Base-by-base conservation (phyloP, 1,139 yeast species). In the Torulaspora globosa region DNA sequence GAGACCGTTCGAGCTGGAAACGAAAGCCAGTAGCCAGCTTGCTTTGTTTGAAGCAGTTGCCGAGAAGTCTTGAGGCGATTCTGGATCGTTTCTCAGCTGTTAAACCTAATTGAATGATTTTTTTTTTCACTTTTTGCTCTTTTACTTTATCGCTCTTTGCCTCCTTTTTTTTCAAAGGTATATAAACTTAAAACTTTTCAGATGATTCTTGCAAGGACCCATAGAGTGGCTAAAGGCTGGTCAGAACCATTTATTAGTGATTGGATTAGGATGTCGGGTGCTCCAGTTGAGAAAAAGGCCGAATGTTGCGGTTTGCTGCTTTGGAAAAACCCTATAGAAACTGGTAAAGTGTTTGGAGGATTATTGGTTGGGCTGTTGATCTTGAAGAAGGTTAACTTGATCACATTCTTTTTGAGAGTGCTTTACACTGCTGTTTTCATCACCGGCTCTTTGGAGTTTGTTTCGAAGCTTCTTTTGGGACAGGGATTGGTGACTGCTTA, bases 261-360 rank as follows among this genome's bases (percentile, higher is more conserved):
- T 18, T 21, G 3, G 23, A 21, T 6, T 4, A 21, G 8, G 23
- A 41, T 41, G 44, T 35, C 44, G 21, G 29, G 44, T 34, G 27
- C 21, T 40, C 10, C 36, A 24, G 39, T 29, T 27, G 39, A 43
- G 32, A 32, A 36, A 6, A 39, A 44, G 33, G 8, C 30, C n/a
- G 23, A 31, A 18, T 31, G 41, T 15, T 71, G 72, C 41, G 68
- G 67, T 47, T 70, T 89, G 56, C 72, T 90, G 53, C 80, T 90
- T 55, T 90, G 97, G 97, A 75, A 78, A 58, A 78, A 87, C 63
- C 96, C 97, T 33, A 70, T 76, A 54, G 74, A 76, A 60, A 82
- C 96, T 47, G 97, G 85, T 51, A 81, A 82, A 60, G 79, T 84
- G 35, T 79, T 89, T 57, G 95, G 84, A 43, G 75, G 81, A 41